Percentiles rank a stretch among this genome's conserved stretches.
Conservation (phyloP, 2,329 filamentous ascomycete species). For the Trichothecium sympodiale region DNA sequence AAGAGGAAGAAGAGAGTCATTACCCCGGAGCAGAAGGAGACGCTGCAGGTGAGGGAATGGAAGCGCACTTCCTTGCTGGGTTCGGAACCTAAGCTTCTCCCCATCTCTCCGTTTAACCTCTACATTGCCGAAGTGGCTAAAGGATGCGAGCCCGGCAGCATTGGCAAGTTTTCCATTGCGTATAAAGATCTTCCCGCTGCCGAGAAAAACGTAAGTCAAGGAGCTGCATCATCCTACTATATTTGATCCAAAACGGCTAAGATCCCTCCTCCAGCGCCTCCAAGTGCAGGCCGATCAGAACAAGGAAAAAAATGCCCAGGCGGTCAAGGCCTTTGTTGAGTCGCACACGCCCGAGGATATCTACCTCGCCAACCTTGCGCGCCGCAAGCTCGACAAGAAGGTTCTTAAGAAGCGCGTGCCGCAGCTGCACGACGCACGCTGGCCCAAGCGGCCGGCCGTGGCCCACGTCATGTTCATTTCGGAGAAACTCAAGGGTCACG, state of each 20-base stretch:
- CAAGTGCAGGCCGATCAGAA: constrained; percentile 27
- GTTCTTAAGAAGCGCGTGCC: constrained; percentile 12
- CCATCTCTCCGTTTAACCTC: constrained; percentile 23
- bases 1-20: constrained; percentile 20
- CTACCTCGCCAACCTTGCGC: constrained; percentile 34
- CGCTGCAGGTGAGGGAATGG: constrained; percentile 22
- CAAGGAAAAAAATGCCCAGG: constrained; percentile 24
- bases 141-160: constrained; percentile 9
- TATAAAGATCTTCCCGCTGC: neutral
- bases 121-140: constrained; percentile 19
- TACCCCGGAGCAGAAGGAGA: constrained; percentile 26
- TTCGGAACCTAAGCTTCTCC: constrained; percentile 22
- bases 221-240: too few species aligned
- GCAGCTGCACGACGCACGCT: constrained; percentile 34
- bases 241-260: too few species aligned
- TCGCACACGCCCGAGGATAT: constrained; percentile 27
- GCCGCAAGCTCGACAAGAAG: constrained; percentile 26
- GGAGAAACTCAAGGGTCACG: constrained; percentile 20
- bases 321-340: constrained; percentile 35
- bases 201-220: constrained; percentile 35
- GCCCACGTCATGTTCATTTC: constrained; percentile 26
- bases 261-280: constrained; percentile 15
- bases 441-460: constrained; percentile 26
- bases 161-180: neutral
- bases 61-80: constrained; percentile 28